These are phyloP conservation scores for Lactifluus pinguis DNA, from an alignment of 768 basidiomycete genomes.

Conservation along the genomic window DNA sequence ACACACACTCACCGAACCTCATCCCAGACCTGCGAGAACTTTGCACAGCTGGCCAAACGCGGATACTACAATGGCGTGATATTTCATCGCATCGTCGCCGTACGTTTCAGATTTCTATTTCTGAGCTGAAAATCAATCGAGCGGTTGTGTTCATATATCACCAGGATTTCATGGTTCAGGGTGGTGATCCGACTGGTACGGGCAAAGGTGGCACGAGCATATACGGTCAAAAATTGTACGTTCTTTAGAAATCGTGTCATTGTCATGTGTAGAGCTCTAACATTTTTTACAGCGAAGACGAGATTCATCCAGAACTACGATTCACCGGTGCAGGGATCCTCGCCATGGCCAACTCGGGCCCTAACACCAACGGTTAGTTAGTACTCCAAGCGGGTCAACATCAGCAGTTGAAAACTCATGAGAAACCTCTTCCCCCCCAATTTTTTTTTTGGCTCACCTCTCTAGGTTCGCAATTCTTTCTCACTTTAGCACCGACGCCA, in stretches of 20 bases:
- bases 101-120: slow-evolving; percentile 28
- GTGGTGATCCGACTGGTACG: slow-evolving; percentile 92
- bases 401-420: too few relatives aligned
- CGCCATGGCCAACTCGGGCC: slow-evolving; percentile 95
- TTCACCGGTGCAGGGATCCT: slow-evolving; percentile 96
- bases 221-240: slow-evolving; percentile 81
- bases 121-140: neutral
- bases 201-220: slow-evolving; percentile 87
- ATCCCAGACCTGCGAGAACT: slow-evolving; percentile 86
- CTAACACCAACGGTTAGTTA: slow-evolving; percentile 70
- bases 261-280: too few relatives aligned
- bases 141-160: neutral
- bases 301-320: slow-evolving; percentile 80
- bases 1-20: slow-evolving; percentile 3
- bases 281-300: slow-evolving; percentile 56
- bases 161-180: slow-evolving; percentile 96
- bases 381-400: too few relatives aligned
- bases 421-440: neutral
- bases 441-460: neutral
- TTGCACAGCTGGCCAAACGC: slow-evolving; percentile 78
- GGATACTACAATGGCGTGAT: slow-evolving; percentile 89
- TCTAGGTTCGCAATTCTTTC: slow-evolving; percentile 90
- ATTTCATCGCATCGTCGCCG: slow-evolving; percentile 89
- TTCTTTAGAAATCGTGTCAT: slow-evolving; percentile 6
- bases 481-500: slow-evolving; percentile 76